Base-by-base conservation (phyloP, 2,329 filamentous ascomycete genomes). In the Ophiostoma fasciatum region DNA sequence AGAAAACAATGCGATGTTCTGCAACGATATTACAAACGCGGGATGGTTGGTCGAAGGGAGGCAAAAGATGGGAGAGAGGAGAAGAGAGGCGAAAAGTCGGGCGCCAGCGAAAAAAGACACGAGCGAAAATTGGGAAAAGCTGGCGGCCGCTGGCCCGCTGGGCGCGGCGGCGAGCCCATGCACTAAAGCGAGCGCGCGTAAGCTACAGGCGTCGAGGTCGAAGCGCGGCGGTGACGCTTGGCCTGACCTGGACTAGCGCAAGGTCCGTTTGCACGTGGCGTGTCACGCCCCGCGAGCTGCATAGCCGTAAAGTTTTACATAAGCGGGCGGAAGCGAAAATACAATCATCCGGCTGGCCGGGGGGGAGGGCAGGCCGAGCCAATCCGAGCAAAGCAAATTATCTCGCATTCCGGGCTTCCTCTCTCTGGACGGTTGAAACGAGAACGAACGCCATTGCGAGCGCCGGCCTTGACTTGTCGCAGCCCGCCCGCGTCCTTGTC, bases 401-500 rank as follows among this genome's bases (percentile, higher is more conserved):
- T 42, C 35, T 42, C 30, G 38, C 30, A 32, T 37, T n/a, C 15
- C 14, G 29, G n/a, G 23, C n/a, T n/a, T n/a, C n/a, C n/a, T n/a
- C n/a, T n/a, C n/a, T n/a, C n/a, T n/a, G n/a, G n/a, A n/a, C n/a
- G n/a, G n/a, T n/a, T n/a, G n/a, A n/a, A n/a, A n/a, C n/a, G n/a
- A 20, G 17, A 18, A n/a, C 17, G 26, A 19, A 29, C n/a, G 15
- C 21, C 20, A 18, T 28, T 33, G 29, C n/a, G n/a, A n/a, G 31
- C 23, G 23, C 23, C 23, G 11, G 7, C 23, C n/a, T n/a, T n/a
- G n/a, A n/a, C n/a, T n/a, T n/a, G n/a, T n/a, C n/a, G n/a, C n/a
- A 26, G 9, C 7, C 5, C 23, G 12, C 20, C 14, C 30, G 29
- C 5, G 19, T 22, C 40, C 37, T 51, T 44, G 64, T 63, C 69